Evolutionary conservation across 441 rosid genomes (phyloP).

Genomic region (Adansonia grandidieri): DNA sequence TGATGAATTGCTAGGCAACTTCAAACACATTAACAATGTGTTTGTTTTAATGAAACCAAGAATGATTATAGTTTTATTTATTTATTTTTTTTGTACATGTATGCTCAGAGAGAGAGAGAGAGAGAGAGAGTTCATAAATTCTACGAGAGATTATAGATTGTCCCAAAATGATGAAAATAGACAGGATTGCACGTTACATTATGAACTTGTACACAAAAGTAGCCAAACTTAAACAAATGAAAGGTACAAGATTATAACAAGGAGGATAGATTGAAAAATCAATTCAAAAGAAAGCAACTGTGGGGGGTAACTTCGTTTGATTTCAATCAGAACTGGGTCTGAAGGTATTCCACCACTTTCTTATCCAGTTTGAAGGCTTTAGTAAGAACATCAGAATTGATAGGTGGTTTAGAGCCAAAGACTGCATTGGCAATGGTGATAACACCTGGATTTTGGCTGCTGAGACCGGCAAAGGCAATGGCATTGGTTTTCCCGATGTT

Average conservation of each 20-base stretch:
- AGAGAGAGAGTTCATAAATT: too few species aligned
- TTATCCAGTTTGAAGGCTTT: slow-evolving; percentile 43
- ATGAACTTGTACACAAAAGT: not conserved
- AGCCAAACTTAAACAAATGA: not conserved
- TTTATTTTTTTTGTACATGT: too few species aligned
- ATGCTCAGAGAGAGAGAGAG: too few species aligned
- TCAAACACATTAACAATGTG: too few species aligned
- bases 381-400: slow-evolving; percentile 34
- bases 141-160: not conserved
- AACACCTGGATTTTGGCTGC: slow-evolving; percentile 45
- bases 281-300: not conserved
- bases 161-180: too few species aligned
- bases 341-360: slow-evolving; percentile 31
- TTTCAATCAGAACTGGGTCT: slow-evolving; percentile 17
- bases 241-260: not conserved
- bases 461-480: slow-evolving; percentile 38
- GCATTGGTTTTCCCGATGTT: slow-evolving; percentile 34
- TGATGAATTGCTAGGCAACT: not conserved
- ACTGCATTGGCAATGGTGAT: slow-evolving; percentile 44
- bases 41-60: too few species aligned
- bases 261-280: not conserved
- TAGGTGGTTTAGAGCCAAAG: slow-evolving; percentile 35
- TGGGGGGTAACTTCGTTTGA: not conserved
- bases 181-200: not conserved
- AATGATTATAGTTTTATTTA: too few species aligned